These are phyloP conservation scores for Lipomyces mesembrius DNA, from an alignment of 805 yeast genomes.

Conservation along the genomic window DNA sequence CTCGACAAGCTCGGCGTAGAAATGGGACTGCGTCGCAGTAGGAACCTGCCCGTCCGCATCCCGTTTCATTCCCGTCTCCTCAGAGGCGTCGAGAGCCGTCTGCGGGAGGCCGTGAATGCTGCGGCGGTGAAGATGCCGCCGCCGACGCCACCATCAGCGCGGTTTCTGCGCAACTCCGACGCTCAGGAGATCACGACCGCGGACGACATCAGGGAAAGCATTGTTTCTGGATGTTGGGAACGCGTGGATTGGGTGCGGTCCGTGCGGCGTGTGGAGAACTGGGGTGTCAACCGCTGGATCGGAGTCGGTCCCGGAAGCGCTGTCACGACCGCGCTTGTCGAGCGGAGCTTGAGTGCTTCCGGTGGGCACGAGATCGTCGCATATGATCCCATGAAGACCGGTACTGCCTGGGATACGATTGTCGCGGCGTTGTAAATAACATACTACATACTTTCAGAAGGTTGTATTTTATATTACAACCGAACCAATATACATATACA, in stretches of 20 bases:
- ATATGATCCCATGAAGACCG: background rate
- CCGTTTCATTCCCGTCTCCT: slow-evolving; percentile 33
- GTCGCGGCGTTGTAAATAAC: too few relatives aligned
- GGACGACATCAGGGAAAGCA: slow-evolving; percentile 18
- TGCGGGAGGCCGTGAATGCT: slow-evolving; percentile 15
- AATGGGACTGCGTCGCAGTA: slow-evolving; percentile 11
- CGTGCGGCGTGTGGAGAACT: slow-evolving; percentile 8
- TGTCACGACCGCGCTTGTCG: slow-evolving; percentile 25
- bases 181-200: slow-evolving; percentile 11
- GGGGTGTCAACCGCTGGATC: slow-evolving; percentile 12
- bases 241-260: slow-evolving; percentile 34
- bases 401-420: background rate
- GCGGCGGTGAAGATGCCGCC: slow-evolving; percentile 10
- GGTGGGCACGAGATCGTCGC: background rate
- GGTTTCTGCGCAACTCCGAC: slow-evolving; percentile 21
- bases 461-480: too few relatives aligned
- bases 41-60: slow-evolving; percentile 21
- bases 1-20: slow-evolving; percentile 9
- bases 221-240: slow-evolving; percentile 30
- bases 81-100: slow-evolving; percentile 17
- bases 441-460: too few relatives aligned
- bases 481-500: too few relatives aligned
- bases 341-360: background rate
- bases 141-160: background rate
- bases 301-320: slow-evolving; percentile 33